A percentile compares a stretch with the other conserved stretches of the same genome.
phyloP scores from a whole-genome alignment of 768 basidiomycete genomes.

The Scleroderma bovista region DNA sequence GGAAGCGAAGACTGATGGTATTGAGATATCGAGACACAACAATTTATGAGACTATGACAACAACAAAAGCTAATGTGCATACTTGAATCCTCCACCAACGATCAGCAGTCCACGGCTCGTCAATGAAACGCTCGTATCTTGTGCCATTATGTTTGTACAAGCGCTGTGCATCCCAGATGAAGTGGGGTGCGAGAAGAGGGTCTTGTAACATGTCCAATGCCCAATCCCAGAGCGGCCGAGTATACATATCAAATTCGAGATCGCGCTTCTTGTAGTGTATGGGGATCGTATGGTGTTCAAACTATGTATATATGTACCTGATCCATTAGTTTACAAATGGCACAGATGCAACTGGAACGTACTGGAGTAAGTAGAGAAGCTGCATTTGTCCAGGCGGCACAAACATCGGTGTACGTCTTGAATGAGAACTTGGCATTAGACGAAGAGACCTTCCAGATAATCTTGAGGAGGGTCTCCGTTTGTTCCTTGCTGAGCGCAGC shows the following conservation, averaged over 20 bases:
- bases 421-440: constrained; percentile 5
- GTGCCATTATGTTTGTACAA: constrained; percentile 24
- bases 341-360: too few species aligned
- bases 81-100: constrained; percentile 35
- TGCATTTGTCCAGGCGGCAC: neutral
- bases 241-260: neutral
- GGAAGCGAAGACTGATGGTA: too few species aligned
- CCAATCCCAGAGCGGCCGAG: constrained; percentile 6
- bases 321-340: too few species aligned
- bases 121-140: constrained; percentile 21
- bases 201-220: constrained; percentile 5
- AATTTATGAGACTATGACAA: too few species aligned
- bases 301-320: neutral
- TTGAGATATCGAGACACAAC: too few species aligned
- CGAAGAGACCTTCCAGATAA: neutral
- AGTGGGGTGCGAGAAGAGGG: constrained; percentile 6
- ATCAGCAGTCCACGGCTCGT: constrained; percentile 36
- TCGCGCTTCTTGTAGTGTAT: neutral
- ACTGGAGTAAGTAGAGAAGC: constrained; percentile 1
- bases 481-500: constrained; percentile 3
- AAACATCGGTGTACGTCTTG: constrained; percentile 1
- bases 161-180: constrained; percentile 29
- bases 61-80: too few species aligned
- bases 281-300: neutral
- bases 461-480: neutral